Conservation (phyloP, 805 yeast genomes). For the Hanseniaspora occidentalis region DNA sequence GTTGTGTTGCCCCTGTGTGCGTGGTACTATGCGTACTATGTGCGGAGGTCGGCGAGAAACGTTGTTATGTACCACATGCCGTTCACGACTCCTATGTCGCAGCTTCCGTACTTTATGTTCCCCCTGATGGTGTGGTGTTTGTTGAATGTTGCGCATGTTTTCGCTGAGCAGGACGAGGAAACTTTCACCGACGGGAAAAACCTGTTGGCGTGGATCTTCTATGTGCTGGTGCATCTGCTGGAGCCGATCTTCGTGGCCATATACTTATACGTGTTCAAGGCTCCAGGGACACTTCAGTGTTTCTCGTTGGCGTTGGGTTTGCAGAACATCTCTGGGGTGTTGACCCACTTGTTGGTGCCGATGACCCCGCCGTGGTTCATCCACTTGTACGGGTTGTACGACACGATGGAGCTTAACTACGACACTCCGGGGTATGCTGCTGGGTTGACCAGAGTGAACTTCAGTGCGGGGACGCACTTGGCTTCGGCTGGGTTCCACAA, state of each 20-base stretch:
- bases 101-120: slow-evolving; percentile 25
- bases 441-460: slow-evolving; percentile 53
- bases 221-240: slow-evolving; percentile 48
- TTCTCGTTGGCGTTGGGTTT: slow-evolving; percentile 45
- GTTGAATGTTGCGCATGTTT: slow-evolving; percentile 33
- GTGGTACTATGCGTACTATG: slow-evolving; percentile 20
- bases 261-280: slow-evolving; percentile 53
- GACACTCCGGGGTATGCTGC: slow-evolving; percentile 61
- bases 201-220: slow-evolving; percentile 46
- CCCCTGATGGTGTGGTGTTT: slow-evolving; percentile 29
- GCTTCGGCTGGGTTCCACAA: slow-evolving; percentile 52
- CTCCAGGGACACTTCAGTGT: slow-evolving; percentile 46
- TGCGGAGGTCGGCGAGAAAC: slow-evolving; percentile 10
- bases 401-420: slow-evolving; percentile 38
- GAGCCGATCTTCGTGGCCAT: slow-evolving; percentile 50
- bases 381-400: slow-evolving; percentile 41
- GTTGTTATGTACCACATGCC: slow-evolving; percentile 12
- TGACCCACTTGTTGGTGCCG: slow-evolving; percentile 51
- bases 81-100: slow-evolving; percentile 10
- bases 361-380: slow-evolving; percentile 71
- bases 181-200: slow-evolving; percentile 35
- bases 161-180: slow-evolving; percentile 26
- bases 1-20: slow-evolving; percentile 13
- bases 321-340: slow-evolving; percentile 47
- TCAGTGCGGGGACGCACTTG: slow-evolving; percentile 47